phyloP scores from a whole-genome alignment of 129 eudicot genomes.

The Lonicera japonica region DNA sequence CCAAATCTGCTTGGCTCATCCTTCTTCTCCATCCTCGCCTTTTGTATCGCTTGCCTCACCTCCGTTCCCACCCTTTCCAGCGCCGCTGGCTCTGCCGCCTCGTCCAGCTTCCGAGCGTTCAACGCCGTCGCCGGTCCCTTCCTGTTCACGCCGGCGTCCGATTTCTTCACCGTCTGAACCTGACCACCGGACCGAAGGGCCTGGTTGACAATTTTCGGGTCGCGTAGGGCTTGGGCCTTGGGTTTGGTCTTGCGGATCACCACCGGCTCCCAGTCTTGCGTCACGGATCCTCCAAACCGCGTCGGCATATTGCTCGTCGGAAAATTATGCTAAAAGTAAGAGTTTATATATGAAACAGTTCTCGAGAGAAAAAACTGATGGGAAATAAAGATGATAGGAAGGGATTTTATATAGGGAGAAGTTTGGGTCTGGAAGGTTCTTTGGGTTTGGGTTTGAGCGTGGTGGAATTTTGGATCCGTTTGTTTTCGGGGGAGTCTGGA shows the following conservation, averaged over 20 bases:
- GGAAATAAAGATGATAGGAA: background rate
- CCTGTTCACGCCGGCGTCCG: slow-evolving; percentile 51
- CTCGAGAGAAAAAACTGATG: background rate
- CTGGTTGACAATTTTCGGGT: slow-evolving; percentile 48
- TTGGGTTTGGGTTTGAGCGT: background rate
- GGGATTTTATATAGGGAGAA: background rate
- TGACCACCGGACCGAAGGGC: slow-evolving; percentile 55
- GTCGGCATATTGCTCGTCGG: slow-evolving; percentile 37
- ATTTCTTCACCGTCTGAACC: slow-evolving; percentile 56
- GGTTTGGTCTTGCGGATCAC: slow-evolving; percentile 53
- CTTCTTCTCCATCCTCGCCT: slow-evolving; percentile 59
- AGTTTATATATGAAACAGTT: background rate
- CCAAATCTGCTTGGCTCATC: slow-evolving; percentile 60
- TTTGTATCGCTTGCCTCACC: slow-evolving; percentile 56
- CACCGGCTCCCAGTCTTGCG: slow-evolving; percentile 76
- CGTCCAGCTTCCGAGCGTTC: slow-evolving; percentile 57
- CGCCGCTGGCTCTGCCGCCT: slow-evolving; percentile 60
- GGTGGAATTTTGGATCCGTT: background rate
- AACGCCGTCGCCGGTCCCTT: slow-evolving; percentile 46
- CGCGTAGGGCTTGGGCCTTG: slow-evolving; percentile 41
- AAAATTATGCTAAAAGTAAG: background rate
- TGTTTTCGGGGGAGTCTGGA: background rate
- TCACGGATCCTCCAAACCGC: slow-evolving; percentile 6
- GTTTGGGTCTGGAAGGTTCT: slow-evolving; percentile 29
- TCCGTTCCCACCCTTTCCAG: slow-evolving; percentile 39